These are phyloP conservation scores for Mycena vitilis DNA, from an alignment of 768 basidiomycete species.

Conservation along the genomic window DNA sequence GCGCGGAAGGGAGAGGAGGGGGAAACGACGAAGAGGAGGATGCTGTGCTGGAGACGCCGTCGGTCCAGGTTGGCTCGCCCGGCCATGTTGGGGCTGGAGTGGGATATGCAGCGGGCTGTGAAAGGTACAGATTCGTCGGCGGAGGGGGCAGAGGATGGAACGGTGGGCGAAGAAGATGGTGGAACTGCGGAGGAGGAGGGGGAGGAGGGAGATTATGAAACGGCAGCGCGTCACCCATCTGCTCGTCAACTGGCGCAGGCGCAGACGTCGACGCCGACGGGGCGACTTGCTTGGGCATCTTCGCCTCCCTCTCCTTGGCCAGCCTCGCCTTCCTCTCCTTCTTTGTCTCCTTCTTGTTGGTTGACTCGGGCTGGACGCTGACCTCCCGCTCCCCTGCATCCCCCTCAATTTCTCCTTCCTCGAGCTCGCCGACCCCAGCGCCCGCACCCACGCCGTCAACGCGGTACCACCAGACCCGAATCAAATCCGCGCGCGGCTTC, in stretches of 20 bases:
- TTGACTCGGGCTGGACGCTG: not conserved
- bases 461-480: conserved; percentile 64
- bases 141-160: not conserved
- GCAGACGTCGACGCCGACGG: not conserved
- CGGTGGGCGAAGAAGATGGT: no score
- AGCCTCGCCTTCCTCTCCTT: conserved; percentile 46
- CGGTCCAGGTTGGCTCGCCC: conserved; percentile 5
- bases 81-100: not conserved
- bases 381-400: conserved; percentile 44
- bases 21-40: not conserved
- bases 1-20: not conserved
- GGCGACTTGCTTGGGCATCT: conserved; percentile 3
- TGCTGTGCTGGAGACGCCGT: not conserved
- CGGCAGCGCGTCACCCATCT: not conserved
- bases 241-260: not conserved
- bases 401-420: conserved; percentile 62
- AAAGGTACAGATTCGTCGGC: not conserved
- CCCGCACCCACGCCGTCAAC: conserved; percentile 54
- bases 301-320: conserved; percentile 43
- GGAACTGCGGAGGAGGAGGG: no score
- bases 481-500: conserved; percentile 56
- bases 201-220: not conserved
- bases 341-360: conserved; percentile 45
- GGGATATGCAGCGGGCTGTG: conserved; percentile 11
- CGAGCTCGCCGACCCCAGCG: conserved; percentile 57